Percentiles rank a stretch among this genome's conserved stretches.
Evolutionary conservation across 768 basidiomycete genomes (phyloP).

Genomic region (Collybiopsis confluens): DNA sequence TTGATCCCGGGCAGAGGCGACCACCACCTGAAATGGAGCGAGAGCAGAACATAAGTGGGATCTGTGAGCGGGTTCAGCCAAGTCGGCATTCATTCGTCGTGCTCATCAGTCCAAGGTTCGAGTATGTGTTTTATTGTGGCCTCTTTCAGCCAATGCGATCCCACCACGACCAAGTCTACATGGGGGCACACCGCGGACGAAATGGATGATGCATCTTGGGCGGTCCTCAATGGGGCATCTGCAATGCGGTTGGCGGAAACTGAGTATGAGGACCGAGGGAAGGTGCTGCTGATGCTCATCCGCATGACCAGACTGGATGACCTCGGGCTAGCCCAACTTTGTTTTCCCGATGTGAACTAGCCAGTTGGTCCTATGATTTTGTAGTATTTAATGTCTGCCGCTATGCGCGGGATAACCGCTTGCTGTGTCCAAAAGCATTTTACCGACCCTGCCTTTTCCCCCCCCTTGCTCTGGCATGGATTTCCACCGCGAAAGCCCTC

Average conservation of each 20-base stretch:
- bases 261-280: slow-evolving; percentile 28
- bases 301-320: slow-evolving; percentile 76
- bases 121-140: slow-evolving; percentile 75
- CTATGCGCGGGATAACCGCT: no score
- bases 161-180: slow-evolving; percentile 55
- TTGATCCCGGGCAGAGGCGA: slow-evolving; percentile 11
- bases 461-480: no score
- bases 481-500: neutral
- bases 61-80: slow-evolving; percentile 48
- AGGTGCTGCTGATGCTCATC: slow-evolving; percentile 57
- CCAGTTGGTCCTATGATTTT: neutral
- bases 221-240: slow-evolving; percentile 42
- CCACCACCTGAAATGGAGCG: slow-evolving; percentile 38
- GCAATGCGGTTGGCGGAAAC: neutral
- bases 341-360: slow-evolving; percentile 27
- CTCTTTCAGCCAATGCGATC: slow-evolving; percentile 48
- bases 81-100: neutral
- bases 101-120: slow-evolving; percentile 46
- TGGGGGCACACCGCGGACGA: slow-evolving; percentile 71
- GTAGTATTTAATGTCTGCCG: no score
- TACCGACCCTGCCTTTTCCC: no score
- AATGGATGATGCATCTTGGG: slow-evolving; percentile 65
- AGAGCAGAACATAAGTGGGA: slow-evolving; percentile 72
- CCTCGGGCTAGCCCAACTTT: slow-evolving; percentile 66
- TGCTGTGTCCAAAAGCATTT: no score